These are phyloP conservation scores for Nakaseomyces delphensis DNA, from an alignment of 1,139 yeast genomes.

Conservation along the genomic window DNA sequence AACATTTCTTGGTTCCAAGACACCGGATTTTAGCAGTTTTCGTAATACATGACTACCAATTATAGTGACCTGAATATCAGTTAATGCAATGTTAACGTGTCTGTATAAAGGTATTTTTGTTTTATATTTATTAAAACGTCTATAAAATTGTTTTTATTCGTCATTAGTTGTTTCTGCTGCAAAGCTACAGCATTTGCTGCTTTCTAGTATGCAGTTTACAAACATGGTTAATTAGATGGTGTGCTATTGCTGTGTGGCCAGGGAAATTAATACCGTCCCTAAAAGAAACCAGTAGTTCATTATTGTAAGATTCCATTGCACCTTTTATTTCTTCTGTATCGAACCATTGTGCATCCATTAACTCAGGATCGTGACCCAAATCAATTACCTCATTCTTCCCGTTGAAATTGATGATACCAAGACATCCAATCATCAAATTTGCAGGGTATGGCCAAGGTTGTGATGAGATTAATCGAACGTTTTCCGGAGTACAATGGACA, in stretches of 20 bases:
- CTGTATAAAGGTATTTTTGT: too few relatives aligned
- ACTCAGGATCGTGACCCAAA: constrained; percentile 75
- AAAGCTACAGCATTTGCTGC: neutral
- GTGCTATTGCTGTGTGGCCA: constrained; percentile 44
- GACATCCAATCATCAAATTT: constrained; percentile 85
- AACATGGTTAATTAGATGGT: constrained; percentile 31
- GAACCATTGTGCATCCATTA: constrained; percentile 81
- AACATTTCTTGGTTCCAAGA: too few relatives aligned
- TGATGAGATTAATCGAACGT: constrained; percentile 53
- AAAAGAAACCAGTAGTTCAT: constrained; percentile 18
- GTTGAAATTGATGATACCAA: constrained; percentile 62
- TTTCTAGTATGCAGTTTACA: constrained; percentile 14
- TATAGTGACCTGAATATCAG: too few relatives aligned
- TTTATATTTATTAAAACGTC: too few relatives aligned
- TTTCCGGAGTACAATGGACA: constrained; percentile 40
- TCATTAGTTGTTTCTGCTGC: too few relatives aligned
- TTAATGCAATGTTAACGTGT: too few relatives aligned
- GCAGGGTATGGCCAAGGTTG: constrained; percentile 98
- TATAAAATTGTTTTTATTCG: too few relatives aligned
- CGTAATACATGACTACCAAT: too few relatives aligned
- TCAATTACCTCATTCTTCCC: constrained; percentile 53
- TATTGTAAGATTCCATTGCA: constrained; percentile 34
- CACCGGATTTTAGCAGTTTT: too few relatives aligned
- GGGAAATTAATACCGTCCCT: constrained; percentile 37
- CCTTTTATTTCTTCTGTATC: constrained; percentile 42